A percentile compares a stretch with the other conserved stretches of the same genome.
Conservation (phyloP, 495 filamentous ascomycete genomes). For the Pyronema domesticum region DNA sequence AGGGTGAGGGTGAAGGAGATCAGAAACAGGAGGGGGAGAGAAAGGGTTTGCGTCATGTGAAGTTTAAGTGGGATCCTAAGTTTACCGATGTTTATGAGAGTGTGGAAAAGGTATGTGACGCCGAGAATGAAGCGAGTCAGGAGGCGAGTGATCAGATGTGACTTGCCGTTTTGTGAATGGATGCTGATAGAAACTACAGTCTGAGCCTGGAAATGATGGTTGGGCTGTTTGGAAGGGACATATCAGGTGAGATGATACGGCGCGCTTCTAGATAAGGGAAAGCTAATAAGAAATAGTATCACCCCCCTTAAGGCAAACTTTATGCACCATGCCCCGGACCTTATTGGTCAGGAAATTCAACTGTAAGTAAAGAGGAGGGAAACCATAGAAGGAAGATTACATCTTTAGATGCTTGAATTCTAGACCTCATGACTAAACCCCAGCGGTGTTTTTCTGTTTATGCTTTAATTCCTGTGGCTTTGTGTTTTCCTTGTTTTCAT, state of each 20-base stretch:
- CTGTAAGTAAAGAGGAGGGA: slow-evolving; percentile 48
- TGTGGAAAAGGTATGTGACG: slow-evolving; percentile 41
- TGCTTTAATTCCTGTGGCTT: background rate
- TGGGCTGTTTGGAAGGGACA: slow-evolving; percentile 80
- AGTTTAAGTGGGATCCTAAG: slow-evolving; percentile 85
- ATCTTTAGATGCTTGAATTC: background rate
- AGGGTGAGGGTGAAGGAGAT: slow-evolving; percentile 34
- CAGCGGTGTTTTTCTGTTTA: background rate
- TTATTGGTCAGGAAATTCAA: slow-evolving; percentile 54
- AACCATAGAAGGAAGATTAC: slow-evolving; percentile 11
- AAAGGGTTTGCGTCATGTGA: slow-evolving; percentile 31
- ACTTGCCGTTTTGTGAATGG: too few species aligned
- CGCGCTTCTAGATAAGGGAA: background rate
- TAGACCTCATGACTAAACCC: background rate
- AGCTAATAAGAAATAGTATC: slow-evolving; percentile 36
- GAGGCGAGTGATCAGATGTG: too few species aligned
- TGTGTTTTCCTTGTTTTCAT: background rate
- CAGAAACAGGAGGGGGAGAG: slow-evolving; percentile 22
- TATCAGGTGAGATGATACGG: slow-evolving; percentile 44
- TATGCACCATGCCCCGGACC: slow-evolving; percentile 50
- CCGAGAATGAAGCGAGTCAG: background rate
- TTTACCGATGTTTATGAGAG: slow-evolving; percentile 72
- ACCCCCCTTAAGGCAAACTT: slow-evolving; percentile 87
- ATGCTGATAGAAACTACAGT: slow-evolving; percentile 11
- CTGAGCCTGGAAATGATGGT: slow-evolving; percentile 73